Percentiles rank a stretch among this genome's conserved stretches.
phyloP scores from a whole-genome alignment of 2,329 filamentous ascomycete genomes.

The Hymenoscyphus albidus region DNA sequence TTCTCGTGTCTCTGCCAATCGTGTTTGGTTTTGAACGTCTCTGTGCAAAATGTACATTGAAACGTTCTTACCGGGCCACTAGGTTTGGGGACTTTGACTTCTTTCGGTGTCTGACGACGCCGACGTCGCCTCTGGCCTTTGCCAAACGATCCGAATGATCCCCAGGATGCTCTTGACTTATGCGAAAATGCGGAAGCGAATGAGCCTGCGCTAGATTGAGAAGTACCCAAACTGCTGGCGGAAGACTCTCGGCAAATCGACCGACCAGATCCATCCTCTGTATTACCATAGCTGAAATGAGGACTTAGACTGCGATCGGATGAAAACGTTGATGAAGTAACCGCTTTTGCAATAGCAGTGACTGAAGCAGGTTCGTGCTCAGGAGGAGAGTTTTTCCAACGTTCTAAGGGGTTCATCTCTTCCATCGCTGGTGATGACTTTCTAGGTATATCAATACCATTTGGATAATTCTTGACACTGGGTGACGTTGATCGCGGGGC shows the following conservation, averaged over 20 bases:
- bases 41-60: conserved; percentile 67
- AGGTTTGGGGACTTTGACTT: conserved; percentile 44
- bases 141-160: conserved; percentile 32
- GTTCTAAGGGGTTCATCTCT: conserved; percentile 60
- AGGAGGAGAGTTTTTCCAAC: conserved; percentile 66
- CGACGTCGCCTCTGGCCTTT: conserved; percentile 31
- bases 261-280: conserved; percentile 56
- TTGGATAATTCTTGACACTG: conserved; percentile 54
- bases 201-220: conserved; percentile 55
- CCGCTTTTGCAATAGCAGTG: conserved; percentile 60
- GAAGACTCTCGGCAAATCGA: conserved; percentile 59
- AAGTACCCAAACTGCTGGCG: conserved; percentile 57
- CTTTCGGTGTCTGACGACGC: conserved; percentile 30
- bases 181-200: conserved; percentile 57
- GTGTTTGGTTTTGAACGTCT: conserved; percentile 64
- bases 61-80: conserved; percentile 43
- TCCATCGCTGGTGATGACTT: conserved; percentile 51
- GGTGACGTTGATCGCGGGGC: conserved; percentile 66
- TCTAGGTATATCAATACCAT: conserved; percentile 70
- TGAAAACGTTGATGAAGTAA: conserved; percentile 48
- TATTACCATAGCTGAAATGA: conserved; percentile 49
- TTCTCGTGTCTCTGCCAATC: conserved; percentile 71
- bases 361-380: conserved; percentile 65
- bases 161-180: conserved; percentile 53
- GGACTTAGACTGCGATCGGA: conserved; percentile 54